Evolutionary conservation across 192 early-diverging fungal genomes (phyloP).

Genomic region (Backusella macrospora): DNA sequence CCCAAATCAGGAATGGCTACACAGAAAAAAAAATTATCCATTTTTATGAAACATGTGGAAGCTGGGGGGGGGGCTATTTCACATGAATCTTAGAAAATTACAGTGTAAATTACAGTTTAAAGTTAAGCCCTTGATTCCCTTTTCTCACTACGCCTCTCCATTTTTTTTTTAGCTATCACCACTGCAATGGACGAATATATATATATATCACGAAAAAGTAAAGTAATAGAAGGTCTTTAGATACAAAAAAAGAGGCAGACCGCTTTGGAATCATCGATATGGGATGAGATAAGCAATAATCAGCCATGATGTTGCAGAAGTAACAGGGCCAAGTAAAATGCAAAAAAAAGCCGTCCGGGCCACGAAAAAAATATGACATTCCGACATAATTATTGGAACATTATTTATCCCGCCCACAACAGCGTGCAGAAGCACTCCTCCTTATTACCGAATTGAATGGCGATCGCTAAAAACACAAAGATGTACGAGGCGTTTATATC

Average conservation of each 20-base stretch:
- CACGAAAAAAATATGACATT: slow-evolving; percentile 25
- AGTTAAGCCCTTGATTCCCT: not conserved
- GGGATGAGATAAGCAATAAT: slow-evolving; percentile 25
- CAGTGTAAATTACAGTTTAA: slow-evolving; percentile 21
- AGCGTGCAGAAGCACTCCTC: not conserved
- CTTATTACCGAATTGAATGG: not conserved
- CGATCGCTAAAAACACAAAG: not conserved
- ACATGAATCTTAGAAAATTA: slow-evolving; percentile 16
- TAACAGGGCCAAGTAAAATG: slow-evolving; percentile 38
- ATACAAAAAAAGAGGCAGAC: not conserved
- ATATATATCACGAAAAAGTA: not conserved
- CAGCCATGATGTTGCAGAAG: not conserved
- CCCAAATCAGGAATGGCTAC: slow-evolving; percentile 22
- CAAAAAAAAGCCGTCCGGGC: slow-evolving; percentile 33
- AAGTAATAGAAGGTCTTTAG: not conserved
- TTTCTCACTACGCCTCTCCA: not conserved
- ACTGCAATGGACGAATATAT: not conserved
- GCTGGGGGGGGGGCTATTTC: slow-evolving; percentile 20
- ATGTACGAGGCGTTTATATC: not conserved
- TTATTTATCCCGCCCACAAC: slow-evolving; percentile 20
- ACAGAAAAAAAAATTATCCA: slow-evolving; percentile 13
- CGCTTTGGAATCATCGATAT: slow-evolving; percentile 5
- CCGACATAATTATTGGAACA: slow-evolving; percentile 19
- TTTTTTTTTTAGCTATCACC: not conserved
- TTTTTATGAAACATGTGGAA: slow-evolving; percentile 28